phyloP scores from a whole-genome alignment of 495 filamentous ascomycete genomes.

The Chlorociboria aeruginascens region DNA sequence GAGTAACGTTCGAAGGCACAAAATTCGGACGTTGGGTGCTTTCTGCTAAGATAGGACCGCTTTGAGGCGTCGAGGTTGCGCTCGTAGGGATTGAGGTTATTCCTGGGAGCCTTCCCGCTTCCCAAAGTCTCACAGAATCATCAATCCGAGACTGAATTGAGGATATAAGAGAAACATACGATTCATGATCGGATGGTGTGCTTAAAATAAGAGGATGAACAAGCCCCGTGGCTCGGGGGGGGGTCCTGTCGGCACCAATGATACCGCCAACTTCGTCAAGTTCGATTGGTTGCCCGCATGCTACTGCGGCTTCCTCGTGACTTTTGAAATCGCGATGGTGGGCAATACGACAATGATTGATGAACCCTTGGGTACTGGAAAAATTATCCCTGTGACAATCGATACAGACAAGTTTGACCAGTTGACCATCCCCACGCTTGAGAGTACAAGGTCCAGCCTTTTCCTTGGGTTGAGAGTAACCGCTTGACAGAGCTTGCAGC shows the following conservation, averaged over 20 bases:
- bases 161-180: conserved; percentile 31
- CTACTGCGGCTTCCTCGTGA: conserved; percentile 87
- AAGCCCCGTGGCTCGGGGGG: conserved; percentile 31
- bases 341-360: conserved; percentile 95
- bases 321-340: conserved; percentile 85
- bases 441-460: conserved; percentile 40
- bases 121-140: conserved; percentile 32
- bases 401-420: conserved; percentile 72
- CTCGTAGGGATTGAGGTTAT: conserved; percentile 29
- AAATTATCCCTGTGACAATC: conserved; percentile 85
- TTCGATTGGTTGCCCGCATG: conserved; percentile 73
- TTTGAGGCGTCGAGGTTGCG: conserved; percentile 10
- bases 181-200: conserved; percentile 43
- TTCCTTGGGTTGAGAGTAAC: conserved; percentile 58
- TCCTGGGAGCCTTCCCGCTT: conserved; percentile 32
- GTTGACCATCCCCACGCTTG: conserved; percentile 41
- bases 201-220: conserved; percentile 61
- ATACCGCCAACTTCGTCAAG: conserved; percentile 45
- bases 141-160: conserved; percentile 25
- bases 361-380: conserved; percentile 90
- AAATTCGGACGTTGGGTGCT: conserved; percentile 27
- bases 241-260: conserved; percentile 30
- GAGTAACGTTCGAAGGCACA: conserved; percentile 53
- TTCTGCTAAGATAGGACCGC: not conserved
- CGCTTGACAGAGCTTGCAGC: conserved; percentile 60